These are phyloP conservation scores for Fusarium subglutinans DNA, from an alignment of 2,329 filamentous ascomycete species.

Conservation along the genomic window DNA sequence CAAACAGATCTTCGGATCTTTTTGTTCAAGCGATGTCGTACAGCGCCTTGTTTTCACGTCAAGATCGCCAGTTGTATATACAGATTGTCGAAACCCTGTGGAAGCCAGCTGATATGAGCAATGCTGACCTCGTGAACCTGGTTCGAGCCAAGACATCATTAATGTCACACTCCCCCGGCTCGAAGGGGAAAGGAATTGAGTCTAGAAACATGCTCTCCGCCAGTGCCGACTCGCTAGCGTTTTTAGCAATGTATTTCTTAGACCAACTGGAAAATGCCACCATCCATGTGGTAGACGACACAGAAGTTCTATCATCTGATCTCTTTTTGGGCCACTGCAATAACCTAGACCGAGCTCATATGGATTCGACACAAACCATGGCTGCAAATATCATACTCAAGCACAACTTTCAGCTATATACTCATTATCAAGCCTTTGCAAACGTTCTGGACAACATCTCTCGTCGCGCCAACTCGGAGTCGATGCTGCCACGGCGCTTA, in stretches of 20 bases:
- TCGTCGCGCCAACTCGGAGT: constrained; percentile 48
- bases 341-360: constrained; percentile 33
- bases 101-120: constrained; percentile 53
- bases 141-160: constrained; percentile 34
- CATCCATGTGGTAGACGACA: constrained; percentile 43
- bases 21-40: constrained; percentile 61
- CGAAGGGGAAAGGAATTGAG: constrained; percentile 56
- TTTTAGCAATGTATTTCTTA: constrained; percentile 58
- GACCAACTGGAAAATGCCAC: constrained; percentile 61
- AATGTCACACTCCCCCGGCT: constrained; percentile 37
- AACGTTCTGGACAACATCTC: constrained; percentile 49
- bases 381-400: constrained; percentile 51
- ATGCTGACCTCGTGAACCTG: constrained; percentile 43
- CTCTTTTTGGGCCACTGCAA: constrained; percentile 55
- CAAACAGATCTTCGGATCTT: constrained; percentile 49
- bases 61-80: constrained; percentile 52
- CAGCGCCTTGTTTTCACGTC: constrained; percentile 48
- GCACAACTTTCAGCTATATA: constrained; percentile 49
- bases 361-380: constrained; percentile 47
- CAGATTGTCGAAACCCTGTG: constrained; percentile 59
- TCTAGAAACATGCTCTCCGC: constrained; percentile 43
- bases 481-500: constrained; percentile 54
- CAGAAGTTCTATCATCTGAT: constrained; percentile 51
- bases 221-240: constrained; percentile 51
- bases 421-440: constrained; percentile 44